Evolutionary conservation across 2,329 filamentous ascomycete genomes (phyloP).

Genomic region (Cladophialophora psammophila): DNA sequence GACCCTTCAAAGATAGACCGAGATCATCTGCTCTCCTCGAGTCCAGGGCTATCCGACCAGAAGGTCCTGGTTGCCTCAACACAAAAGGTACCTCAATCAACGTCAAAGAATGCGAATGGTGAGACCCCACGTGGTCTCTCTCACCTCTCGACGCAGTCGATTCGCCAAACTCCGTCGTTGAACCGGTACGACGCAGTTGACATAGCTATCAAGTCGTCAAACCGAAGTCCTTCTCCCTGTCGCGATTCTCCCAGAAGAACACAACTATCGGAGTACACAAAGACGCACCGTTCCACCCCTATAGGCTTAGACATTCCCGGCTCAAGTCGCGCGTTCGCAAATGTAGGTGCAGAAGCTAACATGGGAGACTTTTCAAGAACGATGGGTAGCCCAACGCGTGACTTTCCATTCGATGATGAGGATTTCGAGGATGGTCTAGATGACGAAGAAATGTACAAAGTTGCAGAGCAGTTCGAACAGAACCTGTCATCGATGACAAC

Average conservation of each 20-base stretch:
- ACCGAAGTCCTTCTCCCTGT: constrained; percentile 8
- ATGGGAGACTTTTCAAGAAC: constrained; percentile 46
- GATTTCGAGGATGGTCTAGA: constrained; percentile 53
- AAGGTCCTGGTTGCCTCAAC: constrained; percentile 41
- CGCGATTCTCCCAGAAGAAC: constrained; percentile 3
- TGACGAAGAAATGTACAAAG: constrained; percentile 56
- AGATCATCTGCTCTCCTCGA: constrained; percentile 1
- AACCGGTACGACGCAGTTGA: constrained; percentile 5
- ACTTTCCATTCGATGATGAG: constrained; percentile 39
- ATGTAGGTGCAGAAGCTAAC: constrained; percentile 36
- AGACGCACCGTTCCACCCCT: background rate
- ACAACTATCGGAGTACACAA: background rate
- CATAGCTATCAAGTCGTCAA: constrained; percentile 3
- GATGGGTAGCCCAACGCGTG: constrained; percentile 50
- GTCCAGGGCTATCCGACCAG: constrained; percentile 11
- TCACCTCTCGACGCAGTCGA: constrained; percentile 30
- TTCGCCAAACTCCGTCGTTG: constrained; percentile 33
- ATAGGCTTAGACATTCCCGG: background rate
- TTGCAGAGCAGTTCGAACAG: constrained; percentile 48
- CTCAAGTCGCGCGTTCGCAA: constrained; percentile 18
- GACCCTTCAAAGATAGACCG: background rate
- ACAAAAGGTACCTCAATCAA: constrained; percentile 27
- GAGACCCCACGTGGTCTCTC: constrained; percentile 11
- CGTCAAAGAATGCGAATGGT: background rate
- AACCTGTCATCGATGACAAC: constrained; percentile 25